A percentile compares a stretch with the other conserved stretches of the same genome.
Evolutionary conservation across 768 basidiomycete species (phyloP).

Genomic region (Paxillus rubicundulus): DNA sequence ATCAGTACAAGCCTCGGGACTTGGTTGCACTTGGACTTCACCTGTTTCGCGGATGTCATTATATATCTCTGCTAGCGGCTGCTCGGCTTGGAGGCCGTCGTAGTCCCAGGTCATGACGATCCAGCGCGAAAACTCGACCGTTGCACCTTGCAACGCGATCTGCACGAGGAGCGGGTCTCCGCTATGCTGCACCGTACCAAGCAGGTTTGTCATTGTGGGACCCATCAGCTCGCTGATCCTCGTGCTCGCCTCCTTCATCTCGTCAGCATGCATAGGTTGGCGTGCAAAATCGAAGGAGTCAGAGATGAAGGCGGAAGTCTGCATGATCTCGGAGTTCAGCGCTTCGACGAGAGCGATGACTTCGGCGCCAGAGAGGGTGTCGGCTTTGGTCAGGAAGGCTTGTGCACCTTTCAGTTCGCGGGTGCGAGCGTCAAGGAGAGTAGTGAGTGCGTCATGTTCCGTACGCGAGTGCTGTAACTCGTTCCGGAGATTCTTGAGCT

Average conservation of each 20-base stretch:
- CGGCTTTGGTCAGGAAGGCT: slow-evolving; percentile 43
- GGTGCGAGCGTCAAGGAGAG: slow-evolving; percentile 33
- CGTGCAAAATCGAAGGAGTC: slow-evolving; percentile 37
- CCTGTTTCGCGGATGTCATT: slow-evolving; percentile 43
- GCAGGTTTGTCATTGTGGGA: slow-evolving; percentile 21
- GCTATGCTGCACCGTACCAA: slow-evolving; percentile 22
- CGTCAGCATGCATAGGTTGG: slow-evolving; percentile 13
- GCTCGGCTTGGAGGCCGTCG: slow-evolving; percentile 30
- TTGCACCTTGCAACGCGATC: slow-evolving; percentile 35
- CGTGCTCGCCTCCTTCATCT: slow-evolving; percentile 28
- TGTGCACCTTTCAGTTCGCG: slow-evolving; percentile 43
- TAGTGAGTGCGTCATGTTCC: slow-evolving; percentile 26
- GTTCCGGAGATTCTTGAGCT: slow-evolving; percentile 24
- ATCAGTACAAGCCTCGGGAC: not conserved
- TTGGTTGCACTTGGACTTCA: slow-evolving; percentile 16
- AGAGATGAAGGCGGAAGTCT: slow-evolving; percentile 43
- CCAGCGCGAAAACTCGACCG: slow-evolving; percentile 32
- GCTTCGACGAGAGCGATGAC: slow-evolving; percentile 38
- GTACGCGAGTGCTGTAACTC: slow-evolving; percentile 26
- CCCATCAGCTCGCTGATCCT: slow-evolving; percentile 34
- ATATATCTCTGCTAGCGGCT: slow-evolving; percentile 34
- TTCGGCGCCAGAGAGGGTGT: slow-evolving; percentile 44
- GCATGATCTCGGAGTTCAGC: slow-evolving; percentile 49
- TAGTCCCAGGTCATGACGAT: slow-evolving; percentile 37
- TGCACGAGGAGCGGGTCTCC: slow-evolving; percentile 41